Evolutionary conservation across 768 basidiomycete species (phyloP).

Genomic region (Russula dissimulans): DNA sequence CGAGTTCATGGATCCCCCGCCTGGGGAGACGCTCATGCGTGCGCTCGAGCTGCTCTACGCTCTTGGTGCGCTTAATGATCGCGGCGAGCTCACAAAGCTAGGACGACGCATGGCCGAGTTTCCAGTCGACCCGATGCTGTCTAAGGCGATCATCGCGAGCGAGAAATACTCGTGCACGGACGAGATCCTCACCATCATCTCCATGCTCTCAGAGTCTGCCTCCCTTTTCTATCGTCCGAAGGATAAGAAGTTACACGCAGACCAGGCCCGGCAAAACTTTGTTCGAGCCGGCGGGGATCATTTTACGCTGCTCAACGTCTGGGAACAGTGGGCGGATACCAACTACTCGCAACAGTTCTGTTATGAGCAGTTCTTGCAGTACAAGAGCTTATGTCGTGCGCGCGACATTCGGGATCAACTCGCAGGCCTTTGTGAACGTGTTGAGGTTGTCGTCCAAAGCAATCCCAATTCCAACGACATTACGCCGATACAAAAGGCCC

Average conservation of each 20-base stretch:
- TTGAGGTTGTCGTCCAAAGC: slow-evolving; percentile 80
- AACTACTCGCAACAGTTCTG: slow-evolving; percentile 96
- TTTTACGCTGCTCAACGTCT: slow-evolving; percentile 94
- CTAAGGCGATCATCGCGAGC: slow-evolving; percentile 92
- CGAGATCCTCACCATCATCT: slow-evolving; percentile 93
- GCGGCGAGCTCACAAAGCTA: slow-evolving; percentile 94
- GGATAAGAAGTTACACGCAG: slow-evolving; percentile 95
- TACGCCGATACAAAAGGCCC: slow-evolving; percentile 87
- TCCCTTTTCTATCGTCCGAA: slow-evolving; percentile 96
- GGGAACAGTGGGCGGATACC: slow-evolving; percentile 98
- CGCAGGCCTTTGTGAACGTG: slow-evolving; percentile 91
- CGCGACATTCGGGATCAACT: slow-evolving; percentile 96
- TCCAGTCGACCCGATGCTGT: slow-evolving; percentile 96
- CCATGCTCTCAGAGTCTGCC: slow-evolving; percentile 93
- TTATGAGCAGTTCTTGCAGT: slow-evolving; percentile 92
- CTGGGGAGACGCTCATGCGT: slow-evolving; percentile 94
- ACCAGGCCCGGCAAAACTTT: slow-evolving; percentile 96
- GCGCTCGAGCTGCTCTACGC: slow-evolving; percentile 92
- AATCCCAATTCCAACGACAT: slow-evolving; percentile 93
- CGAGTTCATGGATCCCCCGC: slow-evolving; percentile 97
- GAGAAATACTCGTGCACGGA: slow-evolving; percentile 93
- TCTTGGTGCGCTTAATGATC: slow-evolving; percentile 89
- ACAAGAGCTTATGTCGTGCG: slow-evolving; percentile 88
- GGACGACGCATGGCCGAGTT: slow-evolving; percentile 98
- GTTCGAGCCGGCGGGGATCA: slow-evolving; percentile 94